Conservation (phyloP, 1,284 basidiomycete genomes). For the Sphaerobolus stellatus region DNA sequence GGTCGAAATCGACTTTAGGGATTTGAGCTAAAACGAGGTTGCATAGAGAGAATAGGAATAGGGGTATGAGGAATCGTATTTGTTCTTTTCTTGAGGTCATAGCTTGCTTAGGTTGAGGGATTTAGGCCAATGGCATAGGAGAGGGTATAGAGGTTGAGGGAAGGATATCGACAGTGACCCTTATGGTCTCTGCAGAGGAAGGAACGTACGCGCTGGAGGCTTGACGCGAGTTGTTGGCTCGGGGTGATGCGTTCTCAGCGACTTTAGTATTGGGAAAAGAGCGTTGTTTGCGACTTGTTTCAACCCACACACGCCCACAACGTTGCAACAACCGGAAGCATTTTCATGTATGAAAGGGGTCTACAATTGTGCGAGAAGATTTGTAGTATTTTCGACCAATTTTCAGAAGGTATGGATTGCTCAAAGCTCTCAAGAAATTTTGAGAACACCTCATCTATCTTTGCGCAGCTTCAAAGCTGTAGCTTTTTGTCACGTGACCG, state of each 20-base stretch:
- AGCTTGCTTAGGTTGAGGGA: slow-evolving; percentile 1
- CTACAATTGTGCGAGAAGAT: no score
- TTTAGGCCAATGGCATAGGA: no score
- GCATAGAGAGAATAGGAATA: slow-evolving; percentile 17
- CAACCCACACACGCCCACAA: slow-evolving; percentile 8
- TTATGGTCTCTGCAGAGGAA: slow-evolving; percentile 11
- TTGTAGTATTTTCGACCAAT: no score
- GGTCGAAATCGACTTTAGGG: slow-evolving; percentile 84
- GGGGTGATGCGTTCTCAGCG: slow-evolving; percentile 5
- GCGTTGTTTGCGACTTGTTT: slow-evolving; percentile 10
- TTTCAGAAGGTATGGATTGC: no score
- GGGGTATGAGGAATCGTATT: slow-evolving; percentile 20
- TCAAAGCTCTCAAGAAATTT: no score
- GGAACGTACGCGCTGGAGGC: slow-evolving; percentile 13
- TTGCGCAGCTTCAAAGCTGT: no score
- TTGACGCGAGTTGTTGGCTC: slow-evolving; percentile 12
- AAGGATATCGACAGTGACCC: slow-evolving; percentile 3
- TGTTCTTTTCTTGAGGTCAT: slow-evolving; percentile 12
- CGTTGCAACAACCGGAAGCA: no score
- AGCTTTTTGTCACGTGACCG: no score
- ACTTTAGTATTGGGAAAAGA: slow-evolving; percentile 8
- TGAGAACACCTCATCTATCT: no score
- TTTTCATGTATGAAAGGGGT: no score
- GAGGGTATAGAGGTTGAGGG: slow-evolving; percentile 1
- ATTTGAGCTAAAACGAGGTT: slow-evolving; percentile 52